Evolutionary conservation across 371 early-diverging fungal genomes (phyloP), one percentile per base, ranked within the genome.

Genomic region (Mucor racemosus): DNA sequence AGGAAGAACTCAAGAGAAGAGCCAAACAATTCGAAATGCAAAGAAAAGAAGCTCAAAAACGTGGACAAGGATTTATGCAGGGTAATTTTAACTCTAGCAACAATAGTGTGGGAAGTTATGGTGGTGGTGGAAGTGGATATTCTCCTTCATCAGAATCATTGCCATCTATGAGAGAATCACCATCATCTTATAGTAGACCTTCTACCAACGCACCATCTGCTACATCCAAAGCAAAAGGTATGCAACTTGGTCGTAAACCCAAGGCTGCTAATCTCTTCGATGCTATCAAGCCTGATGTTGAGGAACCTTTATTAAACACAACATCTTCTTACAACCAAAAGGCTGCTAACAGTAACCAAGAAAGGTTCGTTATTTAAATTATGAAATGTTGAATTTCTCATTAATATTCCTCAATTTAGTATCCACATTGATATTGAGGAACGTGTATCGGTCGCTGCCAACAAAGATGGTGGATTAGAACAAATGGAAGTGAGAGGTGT

Each of bases 401-500:
- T 55, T 26, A 26, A 26, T 26, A 26, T 26, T 26, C 3, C 15
- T 66, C 67, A 44, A 50, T 71, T 54, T 66, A 92, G 92, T 35
- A 90, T 98, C 17, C 97, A 97, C 69, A 79, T 96, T 26, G 81
- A 86, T 44, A 85, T 97, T 10, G 95, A 94, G 58, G 99, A 98
- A 78, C 92, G 89, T 68, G 88, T 98, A 36, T 82, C 89, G 1
- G 84, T 92, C 19, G 78, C 88, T 39, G 90, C 93, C n/a, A 93
- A 92, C 74, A 84, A 92, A 40, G 99, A 98, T 69, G 98, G 98
- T 53, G 97, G 95, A 19, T 76, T 97, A 39, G 92, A 96, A 69
- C 88, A 78, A 66, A 85, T 97, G 88, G 97, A 98, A 58, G 91
- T 97, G 46, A 94, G 94, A 77, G 99, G 99, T 69, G 93, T 92